These are phyloP conservation scores for Pelargonium citronellum DNA, from an alignment of 441 rosid species.

Conservation along the genomic window DNA sequence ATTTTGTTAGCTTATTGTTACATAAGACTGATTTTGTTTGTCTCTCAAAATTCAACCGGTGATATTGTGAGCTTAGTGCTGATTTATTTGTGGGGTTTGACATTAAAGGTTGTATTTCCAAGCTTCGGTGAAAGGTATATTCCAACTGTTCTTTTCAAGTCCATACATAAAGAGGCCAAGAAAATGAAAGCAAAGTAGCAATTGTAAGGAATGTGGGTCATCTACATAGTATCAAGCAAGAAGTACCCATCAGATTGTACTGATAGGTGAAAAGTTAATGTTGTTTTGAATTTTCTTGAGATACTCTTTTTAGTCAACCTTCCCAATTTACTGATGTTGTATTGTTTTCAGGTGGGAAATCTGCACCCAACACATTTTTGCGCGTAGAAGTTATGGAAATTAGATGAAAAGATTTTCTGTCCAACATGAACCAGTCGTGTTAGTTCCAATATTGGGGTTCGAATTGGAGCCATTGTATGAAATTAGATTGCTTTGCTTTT, in stretches of 20 bases:
- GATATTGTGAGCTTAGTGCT: background rate
- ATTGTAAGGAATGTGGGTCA: background rate
- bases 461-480: too few relatives aligned
- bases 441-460: too few relatives aligned
- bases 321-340: too few relatives aligned
- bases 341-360: background rate
- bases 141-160: conserved; percentile 65
- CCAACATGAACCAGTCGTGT: too few relatives aligned
- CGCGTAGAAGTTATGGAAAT: background rate
- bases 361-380: background rate
- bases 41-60: too few relatives aligned
- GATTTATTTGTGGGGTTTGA: conserved; percentile 12
- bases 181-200: conserved; percentile 43
- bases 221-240: background rate
- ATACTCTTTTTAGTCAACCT: too few relatives aligned
- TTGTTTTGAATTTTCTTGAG: background rate
- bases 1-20: background rate
- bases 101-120: conserved; percentile 76
- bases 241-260: background rate
- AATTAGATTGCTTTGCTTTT: too few relatives aligned
- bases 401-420: too few relatives aligned
- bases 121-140: conserved; percentile 91
- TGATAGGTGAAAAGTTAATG: background rate
- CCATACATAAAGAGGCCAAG: conserved; percentile 58
- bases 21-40: too few relatives aligned